Base-by-base conservation (phyloP, 345 rosid genomes). In the Noccaea caerulescens region DNA sequence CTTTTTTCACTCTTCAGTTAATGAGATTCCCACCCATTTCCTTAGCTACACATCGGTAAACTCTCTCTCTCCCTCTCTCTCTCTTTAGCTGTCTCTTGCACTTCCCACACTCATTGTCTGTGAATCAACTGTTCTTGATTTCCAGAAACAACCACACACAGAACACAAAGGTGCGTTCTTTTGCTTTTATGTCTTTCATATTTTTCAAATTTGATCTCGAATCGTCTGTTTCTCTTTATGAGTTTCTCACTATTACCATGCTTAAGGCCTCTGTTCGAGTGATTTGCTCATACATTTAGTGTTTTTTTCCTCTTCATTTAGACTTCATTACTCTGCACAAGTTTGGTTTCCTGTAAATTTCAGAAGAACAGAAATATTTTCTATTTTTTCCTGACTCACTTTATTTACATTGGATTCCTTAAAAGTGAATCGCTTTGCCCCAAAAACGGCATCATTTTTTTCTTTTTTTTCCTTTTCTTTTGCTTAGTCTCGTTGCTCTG, bases 371-470 rank as follows among this genome's bases (percentile, higher is more conserved):
- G 1, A 33, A 66, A 16, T 50, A 16, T 10, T 73, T 25, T 36
- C 20, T 9, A 32, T 7, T 59, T 27, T 27, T 27, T 27, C 58
- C 0, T 1, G 1, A 16, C 45, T 36, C 37, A 68, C 54, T 68
- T 53, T 52, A 10, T 13, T 23, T 25, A 45, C 79, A 62, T 75
- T 75, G 79, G 73, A 68, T 68, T 75, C 72, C 69, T 45, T 14
- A 53, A 75, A 74, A 68, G 73, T 68, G 25, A 12, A 30, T 14
- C 1, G 10, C 55, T 67, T 67, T 41, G 0, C 42, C n/a, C 3
- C 11, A 4, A 66, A 73, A 8, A 37, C 8, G 1, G 10, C 6
- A 41, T 2, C 25, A 51, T 74, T 49, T 46, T 36, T 34, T 53
- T 38, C 20, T 7, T 37, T n/a, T 2, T n/a, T 2, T 16, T 39